Evolutionary conservation across 2,329 filamentous ascomycete species (phyloP), one percentile per base, ranked within the genome.

Genomic region (Ophiostoma tasmaniense): DNA sequence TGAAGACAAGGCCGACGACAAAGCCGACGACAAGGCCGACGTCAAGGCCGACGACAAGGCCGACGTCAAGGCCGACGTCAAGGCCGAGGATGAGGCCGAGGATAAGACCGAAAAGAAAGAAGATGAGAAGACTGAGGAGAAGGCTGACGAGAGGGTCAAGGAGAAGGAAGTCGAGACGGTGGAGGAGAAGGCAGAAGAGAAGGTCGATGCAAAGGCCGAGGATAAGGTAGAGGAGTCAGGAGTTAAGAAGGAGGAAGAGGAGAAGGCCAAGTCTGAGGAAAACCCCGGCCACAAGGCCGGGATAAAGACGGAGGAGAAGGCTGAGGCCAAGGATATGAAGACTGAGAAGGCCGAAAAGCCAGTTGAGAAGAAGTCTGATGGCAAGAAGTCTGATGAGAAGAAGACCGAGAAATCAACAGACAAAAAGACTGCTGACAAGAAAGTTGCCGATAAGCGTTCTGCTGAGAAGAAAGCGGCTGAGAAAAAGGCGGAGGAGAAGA

Each of bases 341-440:
- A 37, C 74, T 22, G 70, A 70, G n/a, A 66, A 2, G 7, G 17
- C 50, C n/a, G 25, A 59, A 2, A 52, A 55, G 52, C 2, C n/a
- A 64, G 70, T 72, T 62, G 67, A 33, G 30, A 50, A 65, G 10
- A 37, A 67, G n/a, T 10, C 14, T 5, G 64, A 42, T 10, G 64
- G 22, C n/a, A 65, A 45, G 11, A 65, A 45, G 13, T 14, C 37
- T 3, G 37, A 65, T 3, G 64, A 65, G 10, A 65, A 65, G 37
- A 65, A 65, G 62, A 10, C 20, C 7, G 62, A 64, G 13, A 64
- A 64, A 22, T 42, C 33, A 1, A 17, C 64, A 17, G 37, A 65
- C n/a, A 65, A 65, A 30, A 65, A 42, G 64, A 25, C n/a, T 14
- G 22, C 37, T 11, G 37, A 45, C 10, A 45, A 66, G 42, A 52